Conservation (phyloP, 164 flowering plant species). For the Pachysandra terminalis region DNA sequence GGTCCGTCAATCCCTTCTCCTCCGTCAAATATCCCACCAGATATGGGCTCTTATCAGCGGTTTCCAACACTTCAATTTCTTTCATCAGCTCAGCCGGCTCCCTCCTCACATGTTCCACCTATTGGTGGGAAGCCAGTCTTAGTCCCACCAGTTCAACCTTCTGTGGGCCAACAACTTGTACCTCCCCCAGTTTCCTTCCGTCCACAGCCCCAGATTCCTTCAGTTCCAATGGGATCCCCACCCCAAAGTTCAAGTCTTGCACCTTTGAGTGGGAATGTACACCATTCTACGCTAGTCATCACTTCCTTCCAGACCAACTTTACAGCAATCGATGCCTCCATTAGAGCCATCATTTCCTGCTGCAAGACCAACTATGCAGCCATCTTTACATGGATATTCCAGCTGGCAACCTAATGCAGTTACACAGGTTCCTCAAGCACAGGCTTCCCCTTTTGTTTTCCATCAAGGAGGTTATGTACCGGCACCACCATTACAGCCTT, state of each 20-base stretch:
- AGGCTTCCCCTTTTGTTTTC: conserved; percentile 25
- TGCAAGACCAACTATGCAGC: conserved; percentile 31
- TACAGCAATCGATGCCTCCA: conserved; percentile 20
- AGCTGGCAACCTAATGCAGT: conserved; percentile 27
- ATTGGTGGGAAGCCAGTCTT: conserved; percentile 32
- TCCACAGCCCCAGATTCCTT: conserved; percentile 29
- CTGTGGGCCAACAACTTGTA: conserved; percentile 28
- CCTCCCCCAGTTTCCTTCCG: conserved; percentile 25
- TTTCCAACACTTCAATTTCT: conserved; percentile 44
- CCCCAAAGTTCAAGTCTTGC: conserved; percentile 24
- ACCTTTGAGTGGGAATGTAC: conserved; percentile 17
- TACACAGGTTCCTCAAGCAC: conserved; percentile 30
- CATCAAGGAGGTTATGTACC: conserved; percentile 38
- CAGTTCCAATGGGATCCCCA: conserved; percentile 46
- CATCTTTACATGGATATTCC: conserved; percentile 42
- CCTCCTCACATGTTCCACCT: conserved; percentile 32
- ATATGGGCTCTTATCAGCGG: conserved; percentile 41
- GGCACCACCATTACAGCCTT: conserved; percentile 24
- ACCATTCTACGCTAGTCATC: conserved; percentile 22
- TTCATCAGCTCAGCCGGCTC: conserved; percentile 33
- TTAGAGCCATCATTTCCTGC: not conserved
- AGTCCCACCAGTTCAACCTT: conserved; percentile 36
- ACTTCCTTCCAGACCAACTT: conserved; percentile 25
- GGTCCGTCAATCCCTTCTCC: conserved; percentile 42
- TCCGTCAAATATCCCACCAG: conserved; percentile 33